Evolutionary conservation across 495 filamentous ascomycete species (phyloP), one percentile per base, ranked within the genome.

Genomic region (Lasiosphaeris hirsuta): DNA sequence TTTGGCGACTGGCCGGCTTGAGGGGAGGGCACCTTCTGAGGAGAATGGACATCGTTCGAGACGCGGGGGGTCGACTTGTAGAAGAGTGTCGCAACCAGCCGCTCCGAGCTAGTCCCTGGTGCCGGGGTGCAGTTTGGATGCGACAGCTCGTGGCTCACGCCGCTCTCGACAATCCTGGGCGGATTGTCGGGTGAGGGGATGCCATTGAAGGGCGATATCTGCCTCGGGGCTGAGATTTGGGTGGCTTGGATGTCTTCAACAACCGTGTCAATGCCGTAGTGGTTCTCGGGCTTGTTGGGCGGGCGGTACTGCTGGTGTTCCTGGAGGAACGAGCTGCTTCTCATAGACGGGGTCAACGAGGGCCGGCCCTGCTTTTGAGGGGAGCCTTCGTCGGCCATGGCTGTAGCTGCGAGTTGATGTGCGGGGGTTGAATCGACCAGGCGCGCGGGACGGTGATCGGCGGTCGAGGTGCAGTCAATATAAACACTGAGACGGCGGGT

Each of bases 231-330:
- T 39, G 68, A 71, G 58, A 69, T 69, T 44, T 53, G 57, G 50
- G 63, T 56, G 10, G 64, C 62, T 49, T 71, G 68, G 35, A 76
- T 62, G 45, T 78, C 73, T 59, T 83, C 79, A 15, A 83, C 74
- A 13, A 81, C 78, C 30, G 77, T 79, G 58, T 81, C 80, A 48
- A 81, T 81, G 19, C 75, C 78, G 61, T 81, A 76, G 58, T 80
- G 76, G 54, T 67, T 74, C 46, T 82, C 80, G 18, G 66, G 70
- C 60, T 73, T 72, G 57, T 75, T 74, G 10, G 83, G 82, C 10
- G 86, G 81, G 51, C 86, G 87, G 62, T 90, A 90, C 59, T 90
- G 87, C 64, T 89, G 86, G 58, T 89, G 86, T 54, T 89, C 86
- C 47, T 83, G 77, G 37, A 90, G 78, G 69, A 86, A 89, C 36